Evolutionary conservation across 2,329 filamentous ascomycete species (phyloP).

Genomic region (Botrytis byssoidea): DNA sequence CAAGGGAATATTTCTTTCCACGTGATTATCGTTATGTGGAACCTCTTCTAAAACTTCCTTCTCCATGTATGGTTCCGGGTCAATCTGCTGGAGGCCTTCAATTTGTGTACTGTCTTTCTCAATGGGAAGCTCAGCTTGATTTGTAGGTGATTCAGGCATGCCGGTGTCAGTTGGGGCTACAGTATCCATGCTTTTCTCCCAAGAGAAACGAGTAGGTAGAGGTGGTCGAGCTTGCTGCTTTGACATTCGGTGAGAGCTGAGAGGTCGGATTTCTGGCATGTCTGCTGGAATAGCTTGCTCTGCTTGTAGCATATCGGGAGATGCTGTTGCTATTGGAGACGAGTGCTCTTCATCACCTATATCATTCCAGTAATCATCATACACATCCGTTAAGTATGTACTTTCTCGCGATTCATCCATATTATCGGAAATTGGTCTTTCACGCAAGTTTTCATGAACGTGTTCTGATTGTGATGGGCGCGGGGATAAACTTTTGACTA

Average conservation of each 20-base stretch:
- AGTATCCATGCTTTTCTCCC: conserved; percentile 34
- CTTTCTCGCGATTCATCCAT: conserved; percentile 50
- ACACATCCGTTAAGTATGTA: conserved; percentile 62
- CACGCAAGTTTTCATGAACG: conserved; percentile 21
- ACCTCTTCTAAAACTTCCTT: conserved; percentile 10
- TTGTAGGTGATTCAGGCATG: background rate
- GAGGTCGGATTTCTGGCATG: conserved; percentile 26
- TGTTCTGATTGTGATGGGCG: conserved; percentile 37
- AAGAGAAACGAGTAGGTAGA: conserved; percentile 34
- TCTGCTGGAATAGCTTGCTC: conserved; percentile 33
- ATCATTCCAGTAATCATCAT: conserved; percentile 65
- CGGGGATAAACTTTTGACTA: conserved; percentile 66
- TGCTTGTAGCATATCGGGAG: background rate
- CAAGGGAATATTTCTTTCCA: conserved; percentile 25
- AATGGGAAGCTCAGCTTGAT: background rate
- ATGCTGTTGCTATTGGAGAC: conserved; percentile 9
- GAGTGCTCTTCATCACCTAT: conserved; percentile 42
- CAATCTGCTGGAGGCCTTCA: background rate
- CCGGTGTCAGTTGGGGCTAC: conserved; percentile 2
- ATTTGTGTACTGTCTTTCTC: background rate
- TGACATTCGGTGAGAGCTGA: conserved; percentile 30
- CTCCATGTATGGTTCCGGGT: conserved; percentile 13
- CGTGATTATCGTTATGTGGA: conserved; percentile 21
- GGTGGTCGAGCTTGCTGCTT: conserved; percentile 24
- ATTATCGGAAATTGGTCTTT: background rate